phyloP scores from a whole-genome alignment of 192 early-diverging fungal genomes.

The Coemansia nantahalensis region DNA sequence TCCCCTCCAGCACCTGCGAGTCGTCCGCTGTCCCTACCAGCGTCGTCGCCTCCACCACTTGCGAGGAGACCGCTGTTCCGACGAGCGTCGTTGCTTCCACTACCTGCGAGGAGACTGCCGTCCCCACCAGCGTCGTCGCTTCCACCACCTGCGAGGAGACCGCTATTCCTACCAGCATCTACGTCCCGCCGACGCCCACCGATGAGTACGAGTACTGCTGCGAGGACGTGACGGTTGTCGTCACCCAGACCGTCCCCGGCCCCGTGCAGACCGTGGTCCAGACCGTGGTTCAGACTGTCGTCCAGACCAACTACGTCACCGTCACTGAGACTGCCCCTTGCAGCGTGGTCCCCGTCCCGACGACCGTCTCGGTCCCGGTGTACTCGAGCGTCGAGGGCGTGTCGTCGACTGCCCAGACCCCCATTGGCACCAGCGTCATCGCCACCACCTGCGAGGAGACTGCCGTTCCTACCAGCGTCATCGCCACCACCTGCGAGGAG shows the following conservation, averaged over 20 bases:
- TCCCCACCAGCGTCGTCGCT: constrained; percentile 5
- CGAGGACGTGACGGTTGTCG: constrained; percentile 42
- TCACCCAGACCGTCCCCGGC: constrained; percentile 22
- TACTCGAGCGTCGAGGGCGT: constrained; percentile 13
- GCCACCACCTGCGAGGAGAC: constrained; percentile 1
- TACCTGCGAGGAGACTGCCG: constrained; percentile 5
- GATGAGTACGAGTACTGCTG: constrained; percentile 47
- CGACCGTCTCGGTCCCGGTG: no score
- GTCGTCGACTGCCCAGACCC: not conserved
- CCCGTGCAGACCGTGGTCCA: constrained; percentile 14
- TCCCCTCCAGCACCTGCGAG: no score
- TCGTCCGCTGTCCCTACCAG: no score
- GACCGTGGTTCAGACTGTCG: constrained; percentile 13
- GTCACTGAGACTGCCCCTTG: constrained; percentile 14
- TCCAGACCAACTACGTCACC: constrained; percentile 12
- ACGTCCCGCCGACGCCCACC: not conserved
- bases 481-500: no score
- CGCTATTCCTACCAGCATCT: constrained; percentile 4
- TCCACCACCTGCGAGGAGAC: not conserved
- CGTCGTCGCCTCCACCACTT: no score
- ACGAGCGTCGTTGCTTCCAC: constrained; percentile 16
- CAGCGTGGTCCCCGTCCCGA: constrained; percentile 5
- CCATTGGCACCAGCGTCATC: not conserved
- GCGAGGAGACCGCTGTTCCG: constrained; percentile 15
- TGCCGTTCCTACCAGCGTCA: not conserved